Evolutionary conservation across 163 green algal species (phyloP), one percentile per base, ranked within the genome.

Genomic region (Smithsoniella earleae): DNA sequence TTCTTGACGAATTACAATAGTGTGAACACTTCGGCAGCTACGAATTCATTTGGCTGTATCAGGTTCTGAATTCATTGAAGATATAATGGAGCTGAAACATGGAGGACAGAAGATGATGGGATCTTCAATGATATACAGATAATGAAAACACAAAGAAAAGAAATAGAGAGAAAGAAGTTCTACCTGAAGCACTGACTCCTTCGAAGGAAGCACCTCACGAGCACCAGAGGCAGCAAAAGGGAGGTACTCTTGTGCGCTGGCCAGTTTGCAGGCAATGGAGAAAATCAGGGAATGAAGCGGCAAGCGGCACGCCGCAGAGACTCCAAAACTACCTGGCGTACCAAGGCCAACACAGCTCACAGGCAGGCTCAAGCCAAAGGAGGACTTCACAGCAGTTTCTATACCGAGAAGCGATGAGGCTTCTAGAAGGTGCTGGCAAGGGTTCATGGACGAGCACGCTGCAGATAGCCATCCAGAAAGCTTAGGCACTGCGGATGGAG

Each of bases 241-340:
- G 25, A 31, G 43, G 25, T 69, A 69, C 16, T 69, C 58, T 3
- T 69, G 58, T 16, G 58, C 58, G 25, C 58, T 69, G 10, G 58
- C 58, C 1, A 69, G 58, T 36, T 69, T 69, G 25, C 58, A 69
- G 22, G 58, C 58, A 43, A 69, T 33, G 27, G 27, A 45, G 25
- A 69, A 69, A 10, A 69, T 34, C n/a, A 69, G 58, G 8, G 58
- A n/a, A 13, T 69, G 58, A 30, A 69, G 43, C 27, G 58, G 58
- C 6, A 69, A 31, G 30, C 43, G 40, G 13, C 40, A n/a, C n/a
- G n/a, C n/a, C n/a, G 49, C 13, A 27, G 25, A 10, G 6, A 25
- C 31, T 64, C 13, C 49, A 64, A 27, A 64, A 27, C 13, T 27
- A 27, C 49, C 49, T 64, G 6, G 6, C 27, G 25, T 0, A 30